phyloP scores from a whole-genome alignment of 2,329 filamentous ascomycete species.

The Bimuria novae-zelandiae region DNA sequence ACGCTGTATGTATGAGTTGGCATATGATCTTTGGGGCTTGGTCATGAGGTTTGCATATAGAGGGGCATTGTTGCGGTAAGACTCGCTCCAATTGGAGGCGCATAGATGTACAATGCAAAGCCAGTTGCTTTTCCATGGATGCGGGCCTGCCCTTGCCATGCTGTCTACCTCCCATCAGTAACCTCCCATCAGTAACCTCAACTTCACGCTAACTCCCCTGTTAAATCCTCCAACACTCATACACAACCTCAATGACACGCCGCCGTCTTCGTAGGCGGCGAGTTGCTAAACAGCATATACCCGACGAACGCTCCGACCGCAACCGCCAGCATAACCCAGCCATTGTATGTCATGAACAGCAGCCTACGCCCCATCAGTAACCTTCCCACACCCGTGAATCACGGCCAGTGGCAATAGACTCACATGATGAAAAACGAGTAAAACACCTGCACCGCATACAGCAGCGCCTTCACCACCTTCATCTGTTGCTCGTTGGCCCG shows the following conservation, averaged over 20 bases:
- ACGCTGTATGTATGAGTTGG: background rate
- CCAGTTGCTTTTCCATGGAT: too few relatives aligned
- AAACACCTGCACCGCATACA: constrained; percentile 95
- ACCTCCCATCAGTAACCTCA: too few relatives aligned
- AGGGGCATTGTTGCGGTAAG: background rate
- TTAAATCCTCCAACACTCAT: too few relatives aligned
- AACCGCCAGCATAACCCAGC: constrained; percentile 94
- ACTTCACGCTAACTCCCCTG: too few relatives aligned
- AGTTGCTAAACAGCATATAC: constrained; percentile 76
- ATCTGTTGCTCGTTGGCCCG: constrained; percentile 66
- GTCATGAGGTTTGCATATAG: background rate
- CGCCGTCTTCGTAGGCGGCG: constrained; percentile 77
- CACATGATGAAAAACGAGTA: constrained; percentile 99
- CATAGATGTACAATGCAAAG: background rate
- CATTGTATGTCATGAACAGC: constrained; percentile 99
- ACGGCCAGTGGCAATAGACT: constrained; percentile 56
- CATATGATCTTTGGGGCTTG: background rate
- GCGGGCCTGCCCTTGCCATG: too few relatives aligned
- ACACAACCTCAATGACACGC: constrained; percentile 73
- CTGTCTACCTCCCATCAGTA: too few relatives aligned
- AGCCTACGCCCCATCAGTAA: constrained; percentile 66
- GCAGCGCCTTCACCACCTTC: constrained; percentile 75
- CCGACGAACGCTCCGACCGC: constrained; percentile 87
- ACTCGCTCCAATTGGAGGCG: too few relatives aligned
- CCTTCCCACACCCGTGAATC: background rate